Evolutionary conservation across 441 rosid species (phyloP).

Genomic region (Brassica balearica): DNA sequence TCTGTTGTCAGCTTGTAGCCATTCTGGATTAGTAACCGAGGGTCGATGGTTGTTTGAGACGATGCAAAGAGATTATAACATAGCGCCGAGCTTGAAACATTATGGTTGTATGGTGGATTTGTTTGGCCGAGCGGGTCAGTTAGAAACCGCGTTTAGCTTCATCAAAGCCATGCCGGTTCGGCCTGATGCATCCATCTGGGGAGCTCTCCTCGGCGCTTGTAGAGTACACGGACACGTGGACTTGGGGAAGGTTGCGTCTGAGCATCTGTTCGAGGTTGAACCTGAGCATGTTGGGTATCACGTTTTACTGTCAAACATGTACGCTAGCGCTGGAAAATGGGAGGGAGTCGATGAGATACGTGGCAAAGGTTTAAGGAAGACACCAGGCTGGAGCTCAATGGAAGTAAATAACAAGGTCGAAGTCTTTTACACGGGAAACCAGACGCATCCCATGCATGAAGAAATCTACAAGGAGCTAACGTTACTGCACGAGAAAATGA

Average conservation of each 20-base stretch:
- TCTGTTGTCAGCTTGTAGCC: slow-evolving; percentile 22
- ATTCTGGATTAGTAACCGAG: slow-evolving; percentile 5
- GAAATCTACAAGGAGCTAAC: background rate
- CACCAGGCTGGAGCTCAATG: slow-evolving; percentile 18
- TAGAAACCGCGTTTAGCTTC: slow-evolving; percentile 8
- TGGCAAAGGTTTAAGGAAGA: slow-evolving; percentile 15
- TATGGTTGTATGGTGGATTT: slow-evolving; percentile 24
- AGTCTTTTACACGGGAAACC: slow-evolving; percentile 20
- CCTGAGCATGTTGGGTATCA: slow-evolving; percentile 17
- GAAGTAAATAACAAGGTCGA: slow-evolving; percentile 2
- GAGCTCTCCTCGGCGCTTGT: slow-evolving; percentile 21
- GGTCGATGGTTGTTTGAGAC: slow-evolving; percentile 7
- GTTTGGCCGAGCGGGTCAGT: slow-evolving; percentile 20
- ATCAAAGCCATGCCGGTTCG: slow-evolving; percentile 11
- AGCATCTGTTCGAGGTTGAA: slow-evolving; percentile 11
- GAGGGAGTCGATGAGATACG: slow-evolving; percentile 14
- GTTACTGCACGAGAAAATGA: slow-evolving; percentile 10
- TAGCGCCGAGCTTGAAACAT: slow-evolving; percentile 16
- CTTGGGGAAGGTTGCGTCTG: slow-evolving; percentile 8
- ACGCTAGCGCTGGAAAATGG: slow-evolving; percentile 29
- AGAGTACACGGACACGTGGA: slow-evolving; percentile 19
- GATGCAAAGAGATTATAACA: background rate
- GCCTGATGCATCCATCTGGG: slow-evolving; percentile 25
- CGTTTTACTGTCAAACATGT: slow-evolving; percentile 10
- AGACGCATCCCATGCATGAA: slow-evolving; percentile 9